Conservation (phyloP, 2,329 filamentous ascomycete species). For the Stagonosporopsis tanaceti region DNA sequence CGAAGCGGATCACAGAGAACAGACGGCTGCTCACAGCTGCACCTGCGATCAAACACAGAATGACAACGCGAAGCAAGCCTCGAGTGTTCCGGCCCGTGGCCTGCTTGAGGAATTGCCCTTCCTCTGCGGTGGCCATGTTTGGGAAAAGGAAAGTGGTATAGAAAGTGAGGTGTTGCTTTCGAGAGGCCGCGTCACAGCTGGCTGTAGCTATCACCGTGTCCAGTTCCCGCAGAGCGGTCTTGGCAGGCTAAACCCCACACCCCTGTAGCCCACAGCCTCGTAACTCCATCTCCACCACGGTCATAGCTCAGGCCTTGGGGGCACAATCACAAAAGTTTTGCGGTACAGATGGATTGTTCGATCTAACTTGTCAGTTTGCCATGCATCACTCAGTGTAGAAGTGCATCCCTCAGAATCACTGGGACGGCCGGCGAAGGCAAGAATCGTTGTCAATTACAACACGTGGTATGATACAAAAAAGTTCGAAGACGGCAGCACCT, state of each 20-base stretch:
- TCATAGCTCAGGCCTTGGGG: not conserved
- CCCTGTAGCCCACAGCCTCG: slow-evolving; percentile 7
- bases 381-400: not conserved
- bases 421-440: not conserved
- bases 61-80: slow-evolving; percentile 85
- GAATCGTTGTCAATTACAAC: not conserved
- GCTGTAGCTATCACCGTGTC: slow-evolving; percentile 39
- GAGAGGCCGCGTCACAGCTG: slow-evolving; percentile 49
- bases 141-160: slow-evolving; percentile 30
- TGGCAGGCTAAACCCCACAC: slow-evolving; percentile 24
- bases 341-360: not conserved
- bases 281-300: not conserved
- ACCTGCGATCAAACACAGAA: slow-evolving; percentile 88
- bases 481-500: not conserved
- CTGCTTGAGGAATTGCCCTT: slow-evolving; percentile 71
- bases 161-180: slow-evolving; percentile 39
- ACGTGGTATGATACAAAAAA: not conserved
- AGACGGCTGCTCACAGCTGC: slow-evolving; percentile 92
- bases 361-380: not conserved
- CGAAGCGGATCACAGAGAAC: slow-evolving; percentile 98
- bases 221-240: slow-evolving; percentile 13
- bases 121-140: slow-evolving; percentile 51
- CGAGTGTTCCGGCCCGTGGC: slow-evolving; percentile 82
- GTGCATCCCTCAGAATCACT: not conserved
- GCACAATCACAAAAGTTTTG: not conserved